Percentiles rank a stretch among this genome's conserved stretches.
phyloP scores from a whole-genome alignment of 2,329 filamentous ascomycete species.

The Cytospora chrysosperma region DNA sequence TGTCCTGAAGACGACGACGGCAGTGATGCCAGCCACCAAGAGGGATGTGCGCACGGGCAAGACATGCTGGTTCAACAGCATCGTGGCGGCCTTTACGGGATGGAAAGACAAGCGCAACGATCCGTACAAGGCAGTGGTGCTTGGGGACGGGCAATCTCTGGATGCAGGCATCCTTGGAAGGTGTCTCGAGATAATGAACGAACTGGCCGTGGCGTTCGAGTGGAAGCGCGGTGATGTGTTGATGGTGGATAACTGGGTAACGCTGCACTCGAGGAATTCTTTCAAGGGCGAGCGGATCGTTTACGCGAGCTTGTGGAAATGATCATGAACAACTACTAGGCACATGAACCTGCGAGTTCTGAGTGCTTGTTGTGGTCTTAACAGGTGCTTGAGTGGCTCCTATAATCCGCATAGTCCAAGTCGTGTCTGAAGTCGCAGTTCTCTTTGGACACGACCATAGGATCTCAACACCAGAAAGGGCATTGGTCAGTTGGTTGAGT shows the following conservation, averaged over 20 bases:
- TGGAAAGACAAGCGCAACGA: slow-evolving; percentile 23
- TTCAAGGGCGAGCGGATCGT: slow-evolving; percentile 19
- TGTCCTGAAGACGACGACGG: slow-evolving; percentile 22
- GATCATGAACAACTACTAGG: background rate
- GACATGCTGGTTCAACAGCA: slow-evolving; percentile 23
- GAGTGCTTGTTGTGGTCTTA: background rate
- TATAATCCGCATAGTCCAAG: too few relatives aligned
- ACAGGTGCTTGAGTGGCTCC: too few relatives aligned
- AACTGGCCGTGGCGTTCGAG: slow-evolving; percentile 18
- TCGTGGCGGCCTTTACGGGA: slow-evolving; percentile 22
- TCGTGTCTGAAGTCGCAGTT: too few relatives aligned
- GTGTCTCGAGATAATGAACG: slow-evolving; percentile 21
- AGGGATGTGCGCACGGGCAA: slow-evolving; percentile 15
- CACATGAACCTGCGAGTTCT: background rate
- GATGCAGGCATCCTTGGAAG: slow-evolving; percentile 12
- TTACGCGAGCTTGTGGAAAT: slow-evolving; percentile 24
- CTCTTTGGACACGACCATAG: too few relatives aligned
- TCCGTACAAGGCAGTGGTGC: slow-evolving; percentile 19
- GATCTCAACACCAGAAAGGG: too few relatives aligned
- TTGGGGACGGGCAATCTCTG: slow-evolving; percentile 19
- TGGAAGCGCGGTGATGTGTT: slow-evolving; percentile 20
- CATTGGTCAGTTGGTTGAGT: too few relatives aligned
- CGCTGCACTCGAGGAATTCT: slow-evolving; percentile 20
- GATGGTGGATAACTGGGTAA: slow-evolving; percentile 20
- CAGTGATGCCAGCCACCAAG: slow-evolving; percentile 16